Percentiles rank a stretch among this genome's conserved stretches.
Evolutionary conservation across 1,139 yeast genomes (phyloP).

Genomic region (Pichia inconspicua): DNA sequence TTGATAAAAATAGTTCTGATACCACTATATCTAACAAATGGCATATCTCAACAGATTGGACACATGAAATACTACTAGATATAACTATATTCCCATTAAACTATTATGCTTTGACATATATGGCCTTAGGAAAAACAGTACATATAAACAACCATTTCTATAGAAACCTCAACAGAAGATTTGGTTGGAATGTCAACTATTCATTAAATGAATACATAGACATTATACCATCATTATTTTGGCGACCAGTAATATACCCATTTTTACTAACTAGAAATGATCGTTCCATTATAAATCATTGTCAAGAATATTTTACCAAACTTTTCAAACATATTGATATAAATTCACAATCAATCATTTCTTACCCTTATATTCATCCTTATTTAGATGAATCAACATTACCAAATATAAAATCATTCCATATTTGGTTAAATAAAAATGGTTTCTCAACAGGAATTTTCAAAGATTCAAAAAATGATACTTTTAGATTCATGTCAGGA

Average conservation of each 20-base stretch:
- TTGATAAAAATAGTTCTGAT: not conserved
- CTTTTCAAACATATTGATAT: too few species aligned
- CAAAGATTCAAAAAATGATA: not conserved
- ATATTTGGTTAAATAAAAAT: not conserved
- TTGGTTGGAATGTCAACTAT: not conserved
- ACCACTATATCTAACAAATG: not conserved
- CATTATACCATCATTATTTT: too few species aligned
- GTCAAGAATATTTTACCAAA: too few species aligned
- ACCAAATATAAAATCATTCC: not conserved
- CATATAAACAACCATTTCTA: not conserved
- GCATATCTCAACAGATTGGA: not conserved
- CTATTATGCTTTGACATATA: not conserved
- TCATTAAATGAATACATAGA: too few species aligned
- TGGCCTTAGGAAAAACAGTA: not conserved
- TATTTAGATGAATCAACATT: not conserved
- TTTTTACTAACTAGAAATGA: too few species aligned
- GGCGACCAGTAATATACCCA: too few species aligned
- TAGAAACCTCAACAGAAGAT: not conserved
- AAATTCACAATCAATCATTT: too few species aligned
- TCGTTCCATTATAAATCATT: too few species aligned
- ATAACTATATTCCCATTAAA: not conserved
- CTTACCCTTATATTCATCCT: not conserved
- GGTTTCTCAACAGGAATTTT: not conserved
- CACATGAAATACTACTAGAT: not conserved
- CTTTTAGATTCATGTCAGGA: not conserved